Base-by-base conservation (phyloP, 2,329 filamentous ascomycete species). In the Sordariomycetes sp. region DNA sequence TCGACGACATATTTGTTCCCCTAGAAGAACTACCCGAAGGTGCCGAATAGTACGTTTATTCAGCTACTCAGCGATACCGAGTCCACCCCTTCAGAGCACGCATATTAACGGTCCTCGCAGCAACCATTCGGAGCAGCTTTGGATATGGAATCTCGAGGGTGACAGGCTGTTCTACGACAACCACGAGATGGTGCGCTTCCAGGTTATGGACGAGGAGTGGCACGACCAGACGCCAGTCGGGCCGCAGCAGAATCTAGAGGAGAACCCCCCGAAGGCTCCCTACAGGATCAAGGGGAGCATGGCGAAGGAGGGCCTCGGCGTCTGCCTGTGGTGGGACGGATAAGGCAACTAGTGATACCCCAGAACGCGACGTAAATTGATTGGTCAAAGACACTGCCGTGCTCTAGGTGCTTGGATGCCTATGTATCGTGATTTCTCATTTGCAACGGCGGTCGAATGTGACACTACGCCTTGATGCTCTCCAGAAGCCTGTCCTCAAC, bases 141-240 rank as follows among this genome's bases (percentile, higher is more conserved):
- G 90, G 87, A 82, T 93, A 46, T 97, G 90, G 89, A 82, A 87
- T 34, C 82, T 85, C 11, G 88, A 90, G 18, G 86, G 82, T 34
- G 79, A 85, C 18, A 80, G 85, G 32, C 83, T 96, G 64, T 96
- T 88, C 70, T 96, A 94, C 71, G 94, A 99, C 71, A 87, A 86
- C 65, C 87, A 93, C 67, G 94, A 97, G 74, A 85, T 88, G 65
- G 92, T 96, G 32, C 83, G 93, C 48, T 88, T 97, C 66, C 82
- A 90, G 24, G 86, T 97, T 48, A 85, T 95, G 64, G 82, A 87
- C 55, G 94, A 99, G 73, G 83, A 89, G 63, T 99, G 94, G 91
- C 83, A 90, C 61, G 93, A 97, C 69, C 88, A 96, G 70, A 86
- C 88, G 50, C 87, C 93, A 0, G 80, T 82, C 59, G 84, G 86